Base-by-base conservation (phyloP, 257 asterid genomes). In the Forsythia suspensa region DNA sequence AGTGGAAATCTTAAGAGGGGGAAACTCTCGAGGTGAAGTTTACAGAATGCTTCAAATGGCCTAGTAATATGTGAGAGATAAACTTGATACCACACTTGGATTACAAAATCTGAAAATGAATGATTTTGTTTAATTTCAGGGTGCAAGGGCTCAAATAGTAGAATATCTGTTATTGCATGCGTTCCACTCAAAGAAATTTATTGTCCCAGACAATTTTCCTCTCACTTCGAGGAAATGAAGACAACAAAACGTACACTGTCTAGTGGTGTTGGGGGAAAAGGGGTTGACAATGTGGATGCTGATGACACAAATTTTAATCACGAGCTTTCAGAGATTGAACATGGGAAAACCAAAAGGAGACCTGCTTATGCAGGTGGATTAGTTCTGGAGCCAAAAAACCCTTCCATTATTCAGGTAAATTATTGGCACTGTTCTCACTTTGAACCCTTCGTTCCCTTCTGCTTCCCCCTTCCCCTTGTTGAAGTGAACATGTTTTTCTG, bases 1-100 rank as follows among this genome's bases (percentile, higher is more conserved):
- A 94, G 97, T 87, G 99, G 99, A 84, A 94, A 96, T 76, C 97
- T 94, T 36, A 94, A 98, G 98, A 98, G 98, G 94, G 94, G 37
- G 94, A 91, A 89, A 96, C 97, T 38, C 98, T 96, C 76, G 95
- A 92, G 97, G 97, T 92, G 82, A 83, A 61, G 44, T 80, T 43
- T 80, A 36, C 63, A 69, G 71, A 46, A 76, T 75, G 59, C 84
- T 85, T 51, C 43, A 73, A 70, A 43, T 78, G 36, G 79, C 55
- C 71, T 44, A 38, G 70, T 55, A 77, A 82, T 48, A 29, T 52
- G 34, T 61, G 38, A 3, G 42, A 6, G 29, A 40, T 79, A 55
- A 59, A 59, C 55, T 15, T 38, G 38, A 76, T 39, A 29, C 76
- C 44, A 77, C 10, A 75, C 67, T 18, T 20, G 67, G 70, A 52